phyloP scores from a whole-genome alignment of 495 filamentous ascomycete genomes.

The Penicillium bovifimosum region DNA sequence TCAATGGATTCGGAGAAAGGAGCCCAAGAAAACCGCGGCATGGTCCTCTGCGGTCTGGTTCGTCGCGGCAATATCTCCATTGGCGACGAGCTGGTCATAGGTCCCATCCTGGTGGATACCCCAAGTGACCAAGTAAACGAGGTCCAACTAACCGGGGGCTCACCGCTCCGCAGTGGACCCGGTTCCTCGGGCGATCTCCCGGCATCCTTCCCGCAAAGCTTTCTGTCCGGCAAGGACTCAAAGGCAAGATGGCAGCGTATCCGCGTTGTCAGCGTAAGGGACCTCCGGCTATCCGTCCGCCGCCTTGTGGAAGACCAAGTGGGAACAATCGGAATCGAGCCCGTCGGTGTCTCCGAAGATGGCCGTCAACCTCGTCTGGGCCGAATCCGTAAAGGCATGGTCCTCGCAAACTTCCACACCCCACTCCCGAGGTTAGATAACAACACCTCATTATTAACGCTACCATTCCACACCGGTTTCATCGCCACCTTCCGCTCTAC shows the following conservation, averaged over 20 bases:
- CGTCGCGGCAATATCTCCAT: slow-evolving; percentile 71
- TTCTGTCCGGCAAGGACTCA: slow-evolving; percentile 25
- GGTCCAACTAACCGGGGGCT: slow-evolving; percentile 15
- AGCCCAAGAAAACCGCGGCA: slow-evolving; percentile 41
- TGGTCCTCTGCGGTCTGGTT: slow-evolving; percentile 78
- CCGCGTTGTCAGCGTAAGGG: slow-evolving; percentile 78
- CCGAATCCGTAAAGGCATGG: slow-evolving; percentile 77
- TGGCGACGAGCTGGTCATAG: slow-evolving; percentile 73
- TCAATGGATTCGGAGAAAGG: slow-evolving; percentile 32
- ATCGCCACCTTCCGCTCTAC: slow-evolving; percentile 40
- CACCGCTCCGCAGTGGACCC: slow-evolving; percentile 30
- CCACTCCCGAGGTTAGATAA: slow-evolving; percentile 30
- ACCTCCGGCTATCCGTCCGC: slow-evolving; percentile 78
- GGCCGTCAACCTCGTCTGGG: slow-evolving; percentile 24
- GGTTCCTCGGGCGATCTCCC: slow-evolving; percentile 31
- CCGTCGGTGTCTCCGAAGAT: slow-evolving; percentile 32
- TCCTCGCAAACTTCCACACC: slow-evolving; percentile 57
- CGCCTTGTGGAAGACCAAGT: slow-evolving; percentile 76
- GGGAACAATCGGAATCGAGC: slow-evolving; percentile 78
- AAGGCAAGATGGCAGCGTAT: slow-evolving; percentile 64
- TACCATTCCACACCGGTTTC: slow-evolving; percentile 45
- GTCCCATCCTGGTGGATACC: slow-evolving; percentile 58
- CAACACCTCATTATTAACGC: slow-evolving; percentile 23
- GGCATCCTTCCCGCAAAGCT: slow-evolving; percentile 26
- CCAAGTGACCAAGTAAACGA: slow-evolving; percentile 18